These are phyloP conservation scores for Salix udensis DNA, from an alignment of 345 rosid genomes.

Conservation along the genomic window DNA sequence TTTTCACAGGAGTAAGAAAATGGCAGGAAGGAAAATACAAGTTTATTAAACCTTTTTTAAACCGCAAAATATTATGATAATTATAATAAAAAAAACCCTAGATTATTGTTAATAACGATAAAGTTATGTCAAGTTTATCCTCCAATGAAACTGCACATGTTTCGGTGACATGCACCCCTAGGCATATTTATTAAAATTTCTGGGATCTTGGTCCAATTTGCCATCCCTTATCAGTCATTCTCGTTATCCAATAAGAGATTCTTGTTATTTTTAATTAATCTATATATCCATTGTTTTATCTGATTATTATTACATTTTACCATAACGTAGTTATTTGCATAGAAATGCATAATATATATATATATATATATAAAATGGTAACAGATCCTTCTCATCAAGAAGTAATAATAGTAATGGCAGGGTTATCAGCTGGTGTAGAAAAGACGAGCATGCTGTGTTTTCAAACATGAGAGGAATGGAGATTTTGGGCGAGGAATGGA, in stretches of 20 bases:
- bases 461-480: neutral
- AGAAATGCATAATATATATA: neutral
- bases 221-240: neutral
- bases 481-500: neutral
- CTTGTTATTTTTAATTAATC: neutral
- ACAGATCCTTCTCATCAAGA: neutral
- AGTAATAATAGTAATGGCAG: neutral
- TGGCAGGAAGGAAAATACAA: no score
- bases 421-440: neutral
- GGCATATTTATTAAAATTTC: no score
- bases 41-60: no score
- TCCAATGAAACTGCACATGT: no score
- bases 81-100: no score
- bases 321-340: neutral
- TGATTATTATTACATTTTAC: neutral
- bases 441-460: neutral
- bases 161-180: no score
- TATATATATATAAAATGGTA: neutral
- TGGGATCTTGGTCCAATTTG: neutral
- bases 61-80: no score
- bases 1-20: no score
- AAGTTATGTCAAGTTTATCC: no score
- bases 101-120: no score
- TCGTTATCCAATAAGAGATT: neutral
- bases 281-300: neutral